Conservation (phyloP, 2,329 filamentous ascomycete genomes). For the Paecilomyces formosus region DNA sequence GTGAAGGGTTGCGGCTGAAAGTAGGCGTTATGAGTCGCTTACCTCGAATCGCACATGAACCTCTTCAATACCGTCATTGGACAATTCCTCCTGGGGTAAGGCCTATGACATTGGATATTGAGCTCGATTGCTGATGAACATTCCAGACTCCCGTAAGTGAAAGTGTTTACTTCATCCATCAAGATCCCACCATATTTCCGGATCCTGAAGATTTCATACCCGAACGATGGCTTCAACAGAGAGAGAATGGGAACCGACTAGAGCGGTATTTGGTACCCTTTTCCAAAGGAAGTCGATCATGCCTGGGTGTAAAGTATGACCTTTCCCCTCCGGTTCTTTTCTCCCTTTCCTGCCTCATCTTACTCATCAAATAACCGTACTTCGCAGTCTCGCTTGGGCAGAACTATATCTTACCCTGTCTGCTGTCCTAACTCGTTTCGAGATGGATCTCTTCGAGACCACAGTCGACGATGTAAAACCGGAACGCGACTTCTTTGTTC, state of each 20-base stretch:
- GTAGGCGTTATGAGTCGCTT: constrained; percentile 23
- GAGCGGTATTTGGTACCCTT: constrained; percentile 33
- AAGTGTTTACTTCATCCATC: constrained; percentile 27
- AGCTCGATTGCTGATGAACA: background rate
- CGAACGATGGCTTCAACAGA: constrained; percentile 30
- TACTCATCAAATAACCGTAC: background rate
- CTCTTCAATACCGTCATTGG: constrained; percentile 23
- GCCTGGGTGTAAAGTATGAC: constrained; percentile 37
- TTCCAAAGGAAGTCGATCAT: constrained; percentile 36
- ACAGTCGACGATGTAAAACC: constrained; percentile 20
- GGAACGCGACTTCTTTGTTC: constrained; percentile 17
- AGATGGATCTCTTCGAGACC: constrained; percentile 25
- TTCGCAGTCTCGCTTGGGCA: constrained; percentile 22
- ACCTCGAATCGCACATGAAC: constrained; percentile 20
- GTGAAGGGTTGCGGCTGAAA: constrained; percentile 25
- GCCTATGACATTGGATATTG: background rate
- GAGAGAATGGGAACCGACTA: constrained; percentile 21
- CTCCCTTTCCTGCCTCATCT: background rate
- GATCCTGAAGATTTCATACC: constrained; percentile 27
- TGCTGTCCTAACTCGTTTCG: constrained; percentile 19
- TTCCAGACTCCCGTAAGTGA: constrained; percentile 28
- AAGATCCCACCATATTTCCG: constrained; percentile 30
- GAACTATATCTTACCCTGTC: constrained; percentile 25
- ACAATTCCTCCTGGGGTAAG: constrained; percentile 25
- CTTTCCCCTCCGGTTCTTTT: too few relatives aligned